Percentiles rank a stretch among this genome's conserved stretches.
Conservation (phyloP, 2,329 filamentous ascomycete species). For the Helminthosporium solani region DNA sequence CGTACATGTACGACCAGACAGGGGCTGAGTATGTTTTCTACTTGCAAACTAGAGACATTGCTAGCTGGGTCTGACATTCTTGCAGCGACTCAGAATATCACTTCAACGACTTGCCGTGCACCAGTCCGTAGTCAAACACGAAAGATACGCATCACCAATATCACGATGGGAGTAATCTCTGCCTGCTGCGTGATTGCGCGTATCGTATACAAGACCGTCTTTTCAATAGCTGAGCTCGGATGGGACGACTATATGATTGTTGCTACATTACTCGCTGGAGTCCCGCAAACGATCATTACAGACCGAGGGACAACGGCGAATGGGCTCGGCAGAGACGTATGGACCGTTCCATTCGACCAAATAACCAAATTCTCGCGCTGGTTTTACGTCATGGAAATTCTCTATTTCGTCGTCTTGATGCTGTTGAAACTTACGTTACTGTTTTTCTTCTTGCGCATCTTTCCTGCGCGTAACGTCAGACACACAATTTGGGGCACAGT, state of each 20-base stretch:
- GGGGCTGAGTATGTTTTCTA: conserved; percentile 12
- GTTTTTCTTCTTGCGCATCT: conserved; percentile 26
- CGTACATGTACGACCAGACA: conserved; percentile 13
- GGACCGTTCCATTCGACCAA: conserved; percentile 45
- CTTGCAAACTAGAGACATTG: not conserved
- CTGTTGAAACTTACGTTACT: conserved; percentile 26
- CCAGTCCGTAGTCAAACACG: conserved; percentile 41
- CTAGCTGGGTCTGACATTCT: conserved; percentile 3
- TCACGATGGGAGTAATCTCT: conserved; percentile 39
- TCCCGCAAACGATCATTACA: conserved; percentile 22
- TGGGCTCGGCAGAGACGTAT: conserved; percentile 54
- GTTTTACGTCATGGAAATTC: conserved; percentile 32
- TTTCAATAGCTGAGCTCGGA: conserved; percentile 37
- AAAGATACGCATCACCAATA: conserved; percentile 34
- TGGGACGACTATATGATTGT: conserved; percentile 41
- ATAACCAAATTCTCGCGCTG: conserved; percentile 46
- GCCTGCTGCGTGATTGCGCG: conserved; percentile 38
- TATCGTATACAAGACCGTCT: conserved; percentile 41
- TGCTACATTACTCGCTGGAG: conserved; percentile 15
- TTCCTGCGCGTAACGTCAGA: conserved; percentile 17
- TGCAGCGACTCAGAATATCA: conserved; percentile 47
- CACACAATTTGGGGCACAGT: conserved; percentile 12
- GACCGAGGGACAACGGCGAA: conserved; percentile 13
- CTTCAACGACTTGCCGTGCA: conserved; percentile 41
- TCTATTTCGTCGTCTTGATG: conserved; percentile 29